These are phyloP conservation scores for Orychophragmus violaceus DNA, from an alignment of 345 rosid species.

Conservation along the genomic window DNA sequence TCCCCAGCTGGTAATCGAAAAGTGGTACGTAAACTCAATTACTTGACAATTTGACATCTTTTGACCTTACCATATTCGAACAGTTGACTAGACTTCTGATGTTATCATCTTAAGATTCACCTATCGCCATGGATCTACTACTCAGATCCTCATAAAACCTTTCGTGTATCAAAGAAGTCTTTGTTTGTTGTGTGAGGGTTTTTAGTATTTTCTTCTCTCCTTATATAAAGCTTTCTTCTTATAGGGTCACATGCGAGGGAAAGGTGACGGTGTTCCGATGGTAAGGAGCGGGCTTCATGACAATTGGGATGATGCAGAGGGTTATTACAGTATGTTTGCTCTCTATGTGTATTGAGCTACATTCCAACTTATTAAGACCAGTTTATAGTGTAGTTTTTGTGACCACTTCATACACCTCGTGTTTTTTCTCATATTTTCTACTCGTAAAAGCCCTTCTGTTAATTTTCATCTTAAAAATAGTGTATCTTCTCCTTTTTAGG, in stretches of 20 bases:
- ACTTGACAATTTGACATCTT: neutral
- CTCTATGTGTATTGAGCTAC: neutral
- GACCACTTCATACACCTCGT: neutral
- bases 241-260: slow-evolving; percentile 48
- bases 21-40: slow-evolving; percentile 41
- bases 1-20: slow-evolving; percentile 71
- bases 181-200: slow-evolving; percentile 8
- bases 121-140: neutral
- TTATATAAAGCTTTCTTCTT: slow-evolving; percentile 5
- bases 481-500: slow-evolving; percentile 38
- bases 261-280: slow-evolving; percentile 62
- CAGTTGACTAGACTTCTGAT: neutral
- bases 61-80: neutral
- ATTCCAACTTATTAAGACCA: neutral
- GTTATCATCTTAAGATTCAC: neutral
- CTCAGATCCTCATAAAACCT: neutral
- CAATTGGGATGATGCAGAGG: slow-evolving; percentile 99
- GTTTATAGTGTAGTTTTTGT: neutral
- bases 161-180: neutral
- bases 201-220: neutral
- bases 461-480: neutral
- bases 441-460: neutral
- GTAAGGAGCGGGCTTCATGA: slow-evolving; percentile 84
- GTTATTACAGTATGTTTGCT: slow-evolving; percentile 80
- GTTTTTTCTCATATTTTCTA: neutral